Evolutionary conservation across 345 rosid species (phyloP).

Genomic region (Citrus glauca): DNA sequence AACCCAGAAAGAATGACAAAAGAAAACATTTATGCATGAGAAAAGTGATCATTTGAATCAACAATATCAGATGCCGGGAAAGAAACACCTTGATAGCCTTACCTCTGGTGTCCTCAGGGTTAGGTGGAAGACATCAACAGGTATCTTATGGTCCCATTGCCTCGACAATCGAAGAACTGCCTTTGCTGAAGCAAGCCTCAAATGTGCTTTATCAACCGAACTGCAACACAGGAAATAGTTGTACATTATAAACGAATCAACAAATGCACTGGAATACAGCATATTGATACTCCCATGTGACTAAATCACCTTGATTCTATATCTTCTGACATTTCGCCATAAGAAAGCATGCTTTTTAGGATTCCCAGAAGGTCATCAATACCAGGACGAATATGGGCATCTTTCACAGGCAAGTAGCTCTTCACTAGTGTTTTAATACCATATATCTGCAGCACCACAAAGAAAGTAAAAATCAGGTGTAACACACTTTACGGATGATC

Average conservation of each 20-base stretch:
- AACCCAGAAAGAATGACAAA: constrained; percentile 6
- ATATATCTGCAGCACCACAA: constrained; percentile 51
- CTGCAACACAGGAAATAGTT: constrained; percentile 43
- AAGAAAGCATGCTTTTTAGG: constrained; percentile 59
- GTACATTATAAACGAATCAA: constrained; percentile 5
- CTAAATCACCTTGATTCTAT: constrained; percentile 67
- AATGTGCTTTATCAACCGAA: constrained; percentile 78
- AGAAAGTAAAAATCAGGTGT: constrained; percentile 6
- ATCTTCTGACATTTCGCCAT: constrained; percentile 78
- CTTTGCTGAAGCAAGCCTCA: constrained; percentile 93
- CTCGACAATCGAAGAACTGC: constrained; percentile 85
- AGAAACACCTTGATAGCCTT: constrained; percentile 10
- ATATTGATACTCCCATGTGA: not conserved
- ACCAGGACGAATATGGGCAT: constrained; percentile 87
- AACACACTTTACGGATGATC: constrained; percentile 8
- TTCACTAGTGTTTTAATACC: constrained; percentile 91
- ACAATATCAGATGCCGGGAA: not conserved
- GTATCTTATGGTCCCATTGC: constrained; percentile 89
- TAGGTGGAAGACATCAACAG: constrained; percentile 72
- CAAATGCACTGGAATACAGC: not conserved
- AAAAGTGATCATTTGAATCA: constrained; percentile 12
- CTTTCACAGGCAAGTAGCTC: constrained; percentile 90
- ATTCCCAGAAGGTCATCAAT: constrained; percentile 64
- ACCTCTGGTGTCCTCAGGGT: constrained; percentile 79
- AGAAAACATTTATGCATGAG: constrained; percentile 1